phyloP scores from a whole-genome alignment of 257 asterid genomes.

The Scutellaria galericulata region DNA sequence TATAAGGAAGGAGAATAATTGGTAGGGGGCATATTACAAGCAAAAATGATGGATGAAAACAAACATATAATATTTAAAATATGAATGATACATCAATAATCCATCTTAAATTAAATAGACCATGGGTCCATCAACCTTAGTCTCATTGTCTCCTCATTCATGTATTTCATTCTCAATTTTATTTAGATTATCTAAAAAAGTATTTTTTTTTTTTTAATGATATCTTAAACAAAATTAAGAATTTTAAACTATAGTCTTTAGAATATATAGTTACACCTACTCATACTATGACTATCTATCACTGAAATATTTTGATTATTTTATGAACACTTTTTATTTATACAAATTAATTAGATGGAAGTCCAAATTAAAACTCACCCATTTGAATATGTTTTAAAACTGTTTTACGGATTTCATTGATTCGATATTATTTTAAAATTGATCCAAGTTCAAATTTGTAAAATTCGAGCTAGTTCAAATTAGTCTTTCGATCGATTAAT shows the following conservation, averaged over 20 bases:
- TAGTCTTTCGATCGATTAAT: no score
- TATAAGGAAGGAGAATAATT: constrained; percentile 42
- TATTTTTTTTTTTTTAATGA: neutral
- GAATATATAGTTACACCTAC: no score
- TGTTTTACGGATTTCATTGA: no score
- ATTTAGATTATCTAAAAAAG: neutral
- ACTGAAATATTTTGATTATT: neutral
- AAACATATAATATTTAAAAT: constrained; percentile 21
- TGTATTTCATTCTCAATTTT: constrained; percentile 1
- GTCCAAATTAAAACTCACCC: neutral
- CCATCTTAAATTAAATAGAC: constrained; percentile 40
- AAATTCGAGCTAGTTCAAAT: no score
- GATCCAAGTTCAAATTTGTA: no score
- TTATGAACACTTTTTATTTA: neutral
- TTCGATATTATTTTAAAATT: no score
- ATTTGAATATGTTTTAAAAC: no score
- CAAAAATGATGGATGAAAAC: constrained; percentile 36
- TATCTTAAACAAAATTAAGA: no score
- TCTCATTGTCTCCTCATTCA: constrained; percentile 17
- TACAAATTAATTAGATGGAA: neutral
- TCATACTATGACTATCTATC: neutral
- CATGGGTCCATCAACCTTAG: constrained; percentile 44
- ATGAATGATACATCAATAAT: constrained; percentile 30
- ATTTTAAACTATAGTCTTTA: no score
- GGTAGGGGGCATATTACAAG: constrained; percentile 46